A percentile compares a stretch with the other conserved stretches of the same genome.
phyloP scores from a whole-genome alignment of 768 basidiomycete genomes.

The Amylocystis lapponica region DNA sequence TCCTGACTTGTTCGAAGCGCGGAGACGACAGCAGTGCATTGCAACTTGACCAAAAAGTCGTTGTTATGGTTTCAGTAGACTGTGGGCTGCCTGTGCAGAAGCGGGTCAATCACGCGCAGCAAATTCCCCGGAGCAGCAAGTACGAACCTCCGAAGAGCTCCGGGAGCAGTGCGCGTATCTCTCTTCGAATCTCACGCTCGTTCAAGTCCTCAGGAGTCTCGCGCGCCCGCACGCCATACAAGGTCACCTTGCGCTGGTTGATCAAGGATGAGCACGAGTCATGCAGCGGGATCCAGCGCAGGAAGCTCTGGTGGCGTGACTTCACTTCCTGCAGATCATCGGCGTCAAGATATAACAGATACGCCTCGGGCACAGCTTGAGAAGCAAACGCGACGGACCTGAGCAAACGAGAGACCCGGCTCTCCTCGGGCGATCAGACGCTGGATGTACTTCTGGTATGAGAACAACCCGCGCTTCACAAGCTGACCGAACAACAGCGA shows the following conservation, averaged over 20 bases:
- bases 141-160: slow-evolving; percentile 58
- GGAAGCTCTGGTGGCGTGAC: slow-evolving; percentile 65
- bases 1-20: slow-evolving; percentile 70
- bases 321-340: slow-evolving; percentile 32
- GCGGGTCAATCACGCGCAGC: too few relatives aligned
- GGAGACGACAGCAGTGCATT: slow-evolving; percentile 45
- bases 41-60: slow-evolving; percentile 33
- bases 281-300: slow-evolving; percentile 69
- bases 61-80: slow-evolving; percentile 7
- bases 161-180: slow-evolving; percentile 59
- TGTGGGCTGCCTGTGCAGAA: slow-evolving; percentile 8
- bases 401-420: slow-evolving; percentile 44
- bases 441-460: slow-evolving; percentile 70
- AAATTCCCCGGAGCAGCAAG: not conserved
- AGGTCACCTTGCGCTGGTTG: slow-evolving; percentile 61
- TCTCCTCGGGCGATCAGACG: slow-evolving; percentile 80
- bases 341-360: not conserved
- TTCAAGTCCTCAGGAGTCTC: slow-evolving; percentile 66
- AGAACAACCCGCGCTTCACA: slow-evolving; percentile 64
- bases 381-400: slow-evolving; percentile 35
- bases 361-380: not conserved
- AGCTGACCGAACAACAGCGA: slow-evolving; percentile 69
- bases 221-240: slow-evolving; percentile 65
- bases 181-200: slow-evolving; percentile 66
- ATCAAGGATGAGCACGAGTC: slow-evolving; percentile 52